phyloP scores from a whole-genome alignment of 768 basidiomycete genomes.

The Mycena rosella region DNA sequence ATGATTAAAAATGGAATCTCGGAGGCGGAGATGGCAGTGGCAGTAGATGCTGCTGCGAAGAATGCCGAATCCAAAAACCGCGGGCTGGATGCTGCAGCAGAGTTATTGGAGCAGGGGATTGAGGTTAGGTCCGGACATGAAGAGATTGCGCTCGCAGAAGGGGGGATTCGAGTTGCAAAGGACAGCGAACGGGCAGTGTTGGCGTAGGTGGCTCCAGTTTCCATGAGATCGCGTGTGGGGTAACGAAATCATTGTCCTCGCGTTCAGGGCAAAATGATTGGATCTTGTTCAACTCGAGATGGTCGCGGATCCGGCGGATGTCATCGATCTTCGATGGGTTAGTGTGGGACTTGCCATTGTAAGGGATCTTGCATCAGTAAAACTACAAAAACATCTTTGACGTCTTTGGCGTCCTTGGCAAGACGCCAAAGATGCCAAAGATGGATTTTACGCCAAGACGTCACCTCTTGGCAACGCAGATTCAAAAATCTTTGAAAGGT shows the following conservation, averaged over 20 bases:
- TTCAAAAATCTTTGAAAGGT: no score
- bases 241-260: not conserved
- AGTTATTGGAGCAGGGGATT: not conserved
- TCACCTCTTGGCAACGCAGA: no score
- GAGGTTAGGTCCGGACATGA: slow-evolving; percentile 10
- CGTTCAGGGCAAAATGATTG: no score
- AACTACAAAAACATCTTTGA: no score
- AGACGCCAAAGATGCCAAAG: no score
- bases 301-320: not conserved
- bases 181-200: not conserved
- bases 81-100: not conserved
- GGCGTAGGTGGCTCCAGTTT: no score
- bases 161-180: not conserved
- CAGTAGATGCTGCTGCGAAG: not conserved
- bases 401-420: no score
- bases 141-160: not conserved
- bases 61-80: slow-evolving; percentile 13
- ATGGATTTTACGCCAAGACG: no score
- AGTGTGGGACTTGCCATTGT: slow-evolving; percentile 16
- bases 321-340: slow-evolving; percentile 6
- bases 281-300: no score
- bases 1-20: slow-evolving; percentile 26
- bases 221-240: no score
- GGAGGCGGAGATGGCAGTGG: not conserved
- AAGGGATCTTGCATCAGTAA: slow-evolving; percentile 6